Percentiles rank a stretch among this genome's conserved stretches.
Evolutionary conservation across 2,329 filamentous ascomycete species (phyloP).

Genomic region (Didymosphaeria variabile): DNA sequence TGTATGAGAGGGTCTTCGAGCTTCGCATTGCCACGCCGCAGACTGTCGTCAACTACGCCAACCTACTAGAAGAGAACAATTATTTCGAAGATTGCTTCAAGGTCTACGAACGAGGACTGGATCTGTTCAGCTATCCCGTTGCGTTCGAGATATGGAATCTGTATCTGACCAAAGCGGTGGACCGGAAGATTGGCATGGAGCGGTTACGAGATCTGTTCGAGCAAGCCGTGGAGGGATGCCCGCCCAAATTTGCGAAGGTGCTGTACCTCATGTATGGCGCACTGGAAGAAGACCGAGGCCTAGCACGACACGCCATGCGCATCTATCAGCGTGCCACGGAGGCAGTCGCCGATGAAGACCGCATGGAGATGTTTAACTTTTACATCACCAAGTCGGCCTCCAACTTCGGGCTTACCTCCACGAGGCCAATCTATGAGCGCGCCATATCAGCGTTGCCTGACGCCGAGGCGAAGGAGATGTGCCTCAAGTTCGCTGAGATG

Average conservation of each 20-base stretch:
- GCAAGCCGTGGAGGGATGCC: slow-evolving; percentile 93
- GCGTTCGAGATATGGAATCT: slow-evolving; percentile 99
- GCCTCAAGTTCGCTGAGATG: slow-evolving; percentile 98
- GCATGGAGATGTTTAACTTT: slow-evolving; percentile 98
- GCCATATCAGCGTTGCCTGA: slow-evolving; percentile 95
- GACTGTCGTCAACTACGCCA: slow-evolving; percentile 98
- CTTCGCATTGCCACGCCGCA: slow-evolving; percentile 97
- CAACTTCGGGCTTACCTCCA: slow-evolving; percentile 96
- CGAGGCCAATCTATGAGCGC: slow-evolving; percentile 93
- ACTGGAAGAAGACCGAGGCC: slow-evolving; percentile 91
- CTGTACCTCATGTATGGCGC: slow-evolving; percentile 99
- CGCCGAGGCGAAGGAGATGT: slow-evolving; percentile 94
- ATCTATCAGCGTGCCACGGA: slow-evolving; percentile 98
- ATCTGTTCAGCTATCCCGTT: slow-evolving; percentile 98
- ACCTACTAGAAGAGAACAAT: slow-evolving; percentile 89
- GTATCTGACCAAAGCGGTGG: slow-evolving; percentile 95
- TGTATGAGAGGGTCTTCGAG: slow-evolving; percentile 98
- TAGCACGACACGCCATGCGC: slow-evolving; percentile 96
- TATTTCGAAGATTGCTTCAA: slow-evolving; percentile 99
- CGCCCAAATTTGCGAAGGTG: slow-evolving; percentile 93
- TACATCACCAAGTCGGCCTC: slow-evolving; percentile 99
- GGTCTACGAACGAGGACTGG: slow-evolving; percentile 91
- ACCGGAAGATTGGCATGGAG: slow-evolving; percentile 95
- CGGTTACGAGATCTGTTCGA: slow-evolving; percentile 94
- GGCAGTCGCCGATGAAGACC: slow-evolving; percentile 92